Evolutionary conservation across 306 rosid genomes (phyloP).

Genomic region (Cicer judaicum): DNA sequence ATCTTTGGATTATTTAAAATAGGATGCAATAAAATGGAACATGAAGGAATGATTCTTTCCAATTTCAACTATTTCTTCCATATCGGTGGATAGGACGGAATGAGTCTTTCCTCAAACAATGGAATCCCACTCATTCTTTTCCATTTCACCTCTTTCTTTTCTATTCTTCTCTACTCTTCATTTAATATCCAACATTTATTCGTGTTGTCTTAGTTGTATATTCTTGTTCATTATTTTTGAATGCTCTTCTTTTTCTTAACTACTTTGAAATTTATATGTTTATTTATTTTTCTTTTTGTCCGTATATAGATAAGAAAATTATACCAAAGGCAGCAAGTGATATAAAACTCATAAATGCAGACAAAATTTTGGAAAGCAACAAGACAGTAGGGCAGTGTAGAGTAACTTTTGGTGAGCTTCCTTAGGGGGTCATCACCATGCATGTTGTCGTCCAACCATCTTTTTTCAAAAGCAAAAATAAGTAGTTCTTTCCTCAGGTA

Average conservation of each 20-base stretch:
- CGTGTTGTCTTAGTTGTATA: conserved; percentile 14
- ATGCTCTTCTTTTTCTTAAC: conserved; percentile 16
- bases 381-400: conserved; percentile 91
- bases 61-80: conserved; percentile 2
- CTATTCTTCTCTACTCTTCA: background rate
- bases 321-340: conserved; percentile 86
- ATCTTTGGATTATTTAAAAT: background rate
- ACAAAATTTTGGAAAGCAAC: conserved; percentile 91
- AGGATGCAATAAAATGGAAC: background rate
- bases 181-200: background rate
- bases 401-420: conserved; percentile 82
- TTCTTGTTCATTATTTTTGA: conserved; percentile 18
- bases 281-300: conserved; percentile 38
- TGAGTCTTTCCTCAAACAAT: conserved; percentile 14
- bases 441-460: conserved; percentile 93
- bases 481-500: conserved; percentile 56
- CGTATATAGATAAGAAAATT: conserved; percentile 64
- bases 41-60: background rate
- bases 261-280: background rate
- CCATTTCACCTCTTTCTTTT: background rate
- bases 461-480: conserved; percentile 75
- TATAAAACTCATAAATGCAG: conserved; percentile 79
- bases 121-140: background rate
- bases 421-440: conserved; percentile 81
- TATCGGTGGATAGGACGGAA: background rate